Base-by-base conservation (phyloP, 2,329 filamentous ascomycete species). In the Stachybotrys chartarum region DNA sequence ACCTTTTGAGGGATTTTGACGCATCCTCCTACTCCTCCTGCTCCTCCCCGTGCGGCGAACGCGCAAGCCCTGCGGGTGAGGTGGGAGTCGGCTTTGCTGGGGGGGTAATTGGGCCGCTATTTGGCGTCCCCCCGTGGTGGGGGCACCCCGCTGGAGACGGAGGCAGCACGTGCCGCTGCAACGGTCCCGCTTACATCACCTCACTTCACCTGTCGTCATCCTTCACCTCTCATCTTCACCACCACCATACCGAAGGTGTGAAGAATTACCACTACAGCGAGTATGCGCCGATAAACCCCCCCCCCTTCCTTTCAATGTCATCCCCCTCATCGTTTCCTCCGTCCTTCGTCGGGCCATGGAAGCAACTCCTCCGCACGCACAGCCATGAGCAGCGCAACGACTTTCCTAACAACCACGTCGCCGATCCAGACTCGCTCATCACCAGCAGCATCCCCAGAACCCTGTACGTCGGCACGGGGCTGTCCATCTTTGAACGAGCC, bases 381-480 rank as follows among this genome's bases (percentile, higher is more conserved):
- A 65, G 67, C 56, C 60, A 67, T 6, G 66, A 72, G 46, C 72
- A 73, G 45, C 59, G 63, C 16, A 49, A 66, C 53, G 75, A 80
- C 58, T 74, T 82, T 44, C 81, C 81, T 16, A 72, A 74, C 45
- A 78, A 81, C 64, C 72, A 77, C 59, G 65, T 72, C 51, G 59
- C 66, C 50, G 67, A 78, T 48, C 70, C 76, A 7, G 70, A 74
- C 53, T 69, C 68, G 10, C 72, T 86, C 54, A 70, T 82, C 55
- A 78, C 76, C 6, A 74, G 71, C 17, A 81, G 80, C 55, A 64
- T 60, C 1, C 78, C 76, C 0, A 70, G 67, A 17, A 72, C 73
- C 6, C 79, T 86, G 58, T 73, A 74, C 30, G 67, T 85, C 16
- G 84, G 83, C 55, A 86, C 81, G 0, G 83, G 84, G 6, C 72